These are phyloP conservation scores for Kuraishia hungarica DNA, from an alignment of 805 yeast species.

Conservation along the genomic window DNA sequence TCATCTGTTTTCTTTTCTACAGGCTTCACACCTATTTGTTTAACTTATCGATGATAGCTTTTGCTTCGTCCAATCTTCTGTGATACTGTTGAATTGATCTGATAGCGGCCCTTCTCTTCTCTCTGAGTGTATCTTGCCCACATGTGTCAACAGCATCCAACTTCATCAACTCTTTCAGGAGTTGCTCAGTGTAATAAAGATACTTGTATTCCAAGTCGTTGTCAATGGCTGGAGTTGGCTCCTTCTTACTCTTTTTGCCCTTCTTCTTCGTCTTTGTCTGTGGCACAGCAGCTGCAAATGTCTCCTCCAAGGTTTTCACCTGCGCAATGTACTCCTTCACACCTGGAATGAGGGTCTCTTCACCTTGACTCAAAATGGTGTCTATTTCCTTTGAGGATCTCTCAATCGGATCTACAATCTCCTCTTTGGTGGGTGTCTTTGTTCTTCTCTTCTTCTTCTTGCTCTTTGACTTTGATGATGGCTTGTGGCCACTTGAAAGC, in stretches of 20 bases:
- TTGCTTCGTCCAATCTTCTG: conserved; percentile 38
- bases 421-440: conserved; percentile 3
- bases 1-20: neutral
- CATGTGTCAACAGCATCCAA: conserved; percentile 56
- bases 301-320: neutral
- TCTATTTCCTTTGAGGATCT: conserved; percentile 11
- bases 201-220: conserved; percentile 32
- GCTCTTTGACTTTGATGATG: conserved; percentile 2
- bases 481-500: neutral
- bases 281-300: neutral
- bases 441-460: conserved; percentile 9
- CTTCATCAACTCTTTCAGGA: conserved; percentile 56
- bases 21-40: neutral
- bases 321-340: neutral
- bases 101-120: conserved; percentile 50
- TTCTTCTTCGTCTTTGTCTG: conserved; percentile 2
- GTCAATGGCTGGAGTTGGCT: conserved; percentile 11
- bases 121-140: conserved; percentile 40
- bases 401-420: conserved; percentile 11
- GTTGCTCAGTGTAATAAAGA: conserved; percentile 56
- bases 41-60: neutral
- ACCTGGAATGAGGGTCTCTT: neutral
- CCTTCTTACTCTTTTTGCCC: conserved; percentile 6
- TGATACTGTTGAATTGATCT: conserved; percentile 52
- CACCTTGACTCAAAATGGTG: conserved; percentile 9